Percentiles rank a stretch among this genome's conserved stretches.
Conservation (phyloP, 2,329 filamentous ascomycete species). For the Didymella sp. region DNA sequence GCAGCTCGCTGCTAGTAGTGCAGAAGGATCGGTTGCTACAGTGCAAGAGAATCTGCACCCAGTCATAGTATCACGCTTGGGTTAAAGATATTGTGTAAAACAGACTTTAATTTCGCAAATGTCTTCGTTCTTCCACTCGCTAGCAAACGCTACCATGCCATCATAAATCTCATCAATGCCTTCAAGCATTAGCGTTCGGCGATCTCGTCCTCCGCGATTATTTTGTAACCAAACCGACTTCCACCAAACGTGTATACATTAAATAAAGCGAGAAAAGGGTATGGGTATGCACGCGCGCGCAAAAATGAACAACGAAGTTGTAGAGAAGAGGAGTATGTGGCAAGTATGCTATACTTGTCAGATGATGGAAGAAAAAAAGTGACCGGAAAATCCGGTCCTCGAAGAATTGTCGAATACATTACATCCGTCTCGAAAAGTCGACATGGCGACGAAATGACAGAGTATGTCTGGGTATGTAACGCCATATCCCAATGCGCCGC, state of each 20-base stretch:
- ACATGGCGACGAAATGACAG: constrained; percentile 9
- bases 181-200: not conserved
- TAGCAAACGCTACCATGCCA: constrained; percentile 6
- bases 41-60: too few relatives aligned
- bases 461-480: constrained; percentile 37
- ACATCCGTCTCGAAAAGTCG: constrained; percentile 8
- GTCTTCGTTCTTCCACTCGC: not conserved
- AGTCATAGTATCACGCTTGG: too few relatives aligned
- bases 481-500: constrained; percentile 33
- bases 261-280: constrained; percentile 11
- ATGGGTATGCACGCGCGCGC: constrained; percentile 11
- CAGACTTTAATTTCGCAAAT: constrained; percentile 10
- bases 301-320: constrained; percentile 6
- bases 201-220: constrained; percentile 6
- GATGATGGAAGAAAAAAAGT: constrained; percentile 5
- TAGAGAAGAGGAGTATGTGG: constrained; percentile 5
- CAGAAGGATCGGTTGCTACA: not conserved
- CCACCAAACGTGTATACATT: constrained; percentile 17
- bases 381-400: not conserved
- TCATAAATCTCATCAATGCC: constrained; percentile 15
- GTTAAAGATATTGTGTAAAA: too few relatives aligned
- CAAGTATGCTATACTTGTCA: constrained; percentile 5
- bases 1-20: too few relatives aligned
- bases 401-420: constrained; percentile 7
- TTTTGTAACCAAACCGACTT: constrained; percentile 1